phyloP scores from a whole-genome alignment of 2,329 filamentous ascomycete genomes.

The Fusarium avenaceum region DNA sequence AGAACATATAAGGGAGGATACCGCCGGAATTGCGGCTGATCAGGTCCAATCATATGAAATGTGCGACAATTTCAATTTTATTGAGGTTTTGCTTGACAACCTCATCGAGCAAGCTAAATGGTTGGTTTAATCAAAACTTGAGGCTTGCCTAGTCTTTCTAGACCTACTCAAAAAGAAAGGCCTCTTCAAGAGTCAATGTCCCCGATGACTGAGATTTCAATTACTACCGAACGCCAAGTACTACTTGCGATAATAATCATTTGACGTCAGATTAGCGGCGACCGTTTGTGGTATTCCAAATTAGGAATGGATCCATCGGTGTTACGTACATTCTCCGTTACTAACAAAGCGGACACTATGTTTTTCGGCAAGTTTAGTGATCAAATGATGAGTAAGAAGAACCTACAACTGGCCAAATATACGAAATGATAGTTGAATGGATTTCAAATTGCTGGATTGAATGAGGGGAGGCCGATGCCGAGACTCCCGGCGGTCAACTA shows the following conservation, averaged over 20 bases:
- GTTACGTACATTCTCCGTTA: constrained; percentile 35
- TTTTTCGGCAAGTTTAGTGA: constrained; percentile 5
- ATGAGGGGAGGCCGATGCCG: not conserved
- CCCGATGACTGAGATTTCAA: not conserved
- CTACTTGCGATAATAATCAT: fast-evolving
- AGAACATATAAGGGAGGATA: too few relatives aligned
- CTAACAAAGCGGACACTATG: constrained; percentile 2
- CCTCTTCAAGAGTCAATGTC: fast-evolving
- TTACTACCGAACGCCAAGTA: not conserved
- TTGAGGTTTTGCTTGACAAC: too few relatives aligned
- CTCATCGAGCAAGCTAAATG: not conserved
- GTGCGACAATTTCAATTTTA: too few relatives aligned
- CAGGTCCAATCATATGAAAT: fast-evolving
- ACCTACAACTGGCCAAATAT: not conserved
- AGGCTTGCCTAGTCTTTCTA: fast-evolving
- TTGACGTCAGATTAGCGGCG: constrained; percentile 1
- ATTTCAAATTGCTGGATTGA: fast-evolving
- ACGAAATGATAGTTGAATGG: not conserved
- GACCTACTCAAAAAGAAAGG: too few relatives aligned
- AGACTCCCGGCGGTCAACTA: not conserved
- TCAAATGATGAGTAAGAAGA: constrained; percentile 16
- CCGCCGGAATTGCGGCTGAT: too few relatives aligned
- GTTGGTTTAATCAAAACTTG: not conserved
- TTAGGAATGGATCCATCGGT: not conserved
- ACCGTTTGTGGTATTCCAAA: not conserved